Base-by-base conservation (phyloP, 495 filamentous ascomycete species). In the Trichoderma orchidacearum region DNA sequence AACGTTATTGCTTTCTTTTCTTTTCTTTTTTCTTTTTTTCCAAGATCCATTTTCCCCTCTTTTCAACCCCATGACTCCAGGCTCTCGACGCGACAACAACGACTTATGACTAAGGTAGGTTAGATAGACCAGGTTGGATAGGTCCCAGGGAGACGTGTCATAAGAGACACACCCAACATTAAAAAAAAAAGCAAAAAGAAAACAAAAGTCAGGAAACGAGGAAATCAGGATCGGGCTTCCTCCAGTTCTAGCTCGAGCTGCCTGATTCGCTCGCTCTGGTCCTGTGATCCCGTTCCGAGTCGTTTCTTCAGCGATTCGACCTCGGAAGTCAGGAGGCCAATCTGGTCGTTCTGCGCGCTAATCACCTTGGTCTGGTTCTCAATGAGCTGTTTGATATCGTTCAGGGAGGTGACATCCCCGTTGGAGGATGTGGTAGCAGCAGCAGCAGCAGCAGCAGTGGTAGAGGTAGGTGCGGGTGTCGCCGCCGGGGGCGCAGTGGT, bases 231-330 rank as follows among this genome's bases (percentile, higher is more conserved):
- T 56, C 66, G 64, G 3, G 72, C 62, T 62, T 67, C 79, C 63
- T 87, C 84, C 51, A 87, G 63, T 66, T 86, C 83, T 52, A 86
- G 68, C 65, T 87, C 84, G 59, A 87, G 62, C 66, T 85, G 80
- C 58, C 83, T 70, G 60, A 87, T 86, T 48, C 81, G 72, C 68
- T 86, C 84, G 65, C 78, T 84, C 73, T 85, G 83, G 62, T 82
- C 76, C 60, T 77, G 70, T 32, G 70, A 71, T 28, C 56, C 61
- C 1, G 77, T 68, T n/a, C 73, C 78, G 30, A 84, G 71, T 58
- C 72, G 76, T 67, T 79, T 80, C 74, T 87, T 89, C 58, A 92
- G 70, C 13, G 73, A 74, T 66, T 85, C 86, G 15, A 92, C 81
- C 66, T 91, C 86, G 25, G 71, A 70, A 0, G 82, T 80, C 38